Evolutionary conservation across 2,329 filamentous ascomycete genomes (phyloP), one percentile per base, ranked within the genome.

Genomic region (Colletotrichum falcatum): DNA sequence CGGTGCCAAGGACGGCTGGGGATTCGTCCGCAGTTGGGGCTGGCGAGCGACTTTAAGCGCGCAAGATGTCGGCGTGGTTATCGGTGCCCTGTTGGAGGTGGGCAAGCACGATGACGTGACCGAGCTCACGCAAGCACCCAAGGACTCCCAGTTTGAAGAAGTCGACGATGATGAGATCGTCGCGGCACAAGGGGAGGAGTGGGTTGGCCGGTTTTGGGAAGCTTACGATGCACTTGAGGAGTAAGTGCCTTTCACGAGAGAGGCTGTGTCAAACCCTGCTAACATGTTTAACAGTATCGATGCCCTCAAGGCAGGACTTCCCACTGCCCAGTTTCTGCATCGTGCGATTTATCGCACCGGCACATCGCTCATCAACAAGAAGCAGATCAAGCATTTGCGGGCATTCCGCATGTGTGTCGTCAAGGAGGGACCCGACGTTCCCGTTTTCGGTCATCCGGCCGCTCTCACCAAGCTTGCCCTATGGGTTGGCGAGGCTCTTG

Each of bases 351-450:
- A 98, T 72, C 92, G 94, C 58, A 97, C 95, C 0, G 96, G 96
- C 46, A 97, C 94, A 1, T 92, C 93, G 0, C 86, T 99, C 35
- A 92, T 99, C 70, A 93, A 94, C 74, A 99, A 99, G 83, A 92
- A 93, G 69, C 95, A 98, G 76, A 97, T 99, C 78, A 93, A 94
- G 46, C 94, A 98, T 79, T 85, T 99, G 20, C 90, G 94, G 58
- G 93, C 95, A 0, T 99, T 98, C 80, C 93, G 96, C 60, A 94
- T 99, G 87, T 97, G 93, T 42, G 92, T 98, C 5, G 94, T 99
- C 75, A 97, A 97, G 78, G 96, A 98, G 77, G 94, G 95, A 0
- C 94, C 95, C 0, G 96, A 98, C 75, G 92, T 97, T 0, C 83
- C 88, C n/a, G 87, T 98, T 14, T 99, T 99, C 81, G 94, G 92